Evolutionary conservation across 2,329 filamentous ascomycete genomes (phyloP), one percentile per base, ranked within the genome.

Genomic region (Metarhizium sp.): DNA sequence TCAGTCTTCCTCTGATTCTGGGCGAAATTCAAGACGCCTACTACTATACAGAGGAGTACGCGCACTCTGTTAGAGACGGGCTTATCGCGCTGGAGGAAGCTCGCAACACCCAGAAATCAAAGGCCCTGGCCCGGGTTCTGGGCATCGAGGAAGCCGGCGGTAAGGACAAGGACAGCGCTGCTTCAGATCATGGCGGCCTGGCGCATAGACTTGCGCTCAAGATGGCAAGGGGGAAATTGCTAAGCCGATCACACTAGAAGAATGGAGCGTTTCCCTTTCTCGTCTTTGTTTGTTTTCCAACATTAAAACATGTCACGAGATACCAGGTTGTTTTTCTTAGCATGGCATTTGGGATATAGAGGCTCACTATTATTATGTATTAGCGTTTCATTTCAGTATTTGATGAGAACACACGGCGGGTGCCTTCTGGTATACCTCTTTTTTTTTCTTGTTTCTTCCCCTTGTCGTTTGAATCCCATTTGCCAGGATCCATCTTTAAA

Each of bases 1-100:
- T 63, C 42, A 60, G 55, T 16, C 51, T 63, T 13, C 61, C 61
- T 13, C 32, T 63, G 3, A 47, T 52, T 20, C 42, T 53, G 3
- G 53, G 49, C 6, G 60, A 61, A 36, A 29, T 63, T 30, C 46
- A 52, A 25, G 56, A 59, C 52, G 60, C 55, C 1, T 32, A 51
- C 36, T 58, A 53, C 42, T 62, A 60, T 53, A 56, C 57, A 13
- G 29, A 51, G 2, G 57, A 49, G 18, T 61, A 58, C 43, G 55
- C 55, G 43, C 46, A 50, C 1, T 16, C 40, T 7, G 54, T 60
- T 11, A 50, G 57, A 11, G 51, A 52, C 2, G 50, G n/a, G 13
- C 52, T 59, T 4, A 50, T 48, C 25, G 55, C 52, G 16, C 46
- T 58, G n/a, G 46, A 53, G 4, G 56, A 58, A 49, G 30, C 18